These are phyloP conservation scores for Aureobasidium pullulans DNA, from an alignment of 2,329 filamentous ascomycete genomes.

Conservation along the genomic window DNA sequence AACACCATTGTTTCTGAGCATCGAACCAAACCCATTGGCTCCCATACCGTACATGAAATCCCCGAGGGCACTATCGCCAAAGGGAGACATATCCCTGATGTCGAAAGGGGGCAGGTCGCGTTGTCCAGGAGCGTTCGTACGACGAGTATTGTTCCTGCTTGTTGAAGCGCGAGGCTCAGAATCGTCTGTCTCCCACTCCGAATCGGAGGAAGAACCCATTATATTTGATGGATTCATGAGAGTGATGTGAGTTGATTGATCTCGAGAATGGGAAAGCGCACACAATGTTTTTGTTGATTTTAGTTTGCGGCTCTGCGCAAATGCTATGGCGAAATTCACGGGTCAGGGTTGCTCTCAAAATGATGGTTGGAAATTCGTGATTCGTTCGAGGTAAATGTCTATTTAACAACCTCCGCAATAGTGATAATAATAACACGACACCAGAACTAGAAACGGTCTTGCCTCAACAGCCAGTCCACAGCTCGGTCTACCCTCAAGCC, in stretches of 20 bases:
- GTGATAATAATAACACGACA: slow-evolving; percentile 2
- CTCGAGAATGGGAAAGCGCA: too few relatives aligned
- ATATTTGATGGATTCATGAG: background rate
- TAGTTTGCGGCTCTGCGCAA: too few relatives aligned
- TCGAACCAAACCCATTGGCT: background rate
- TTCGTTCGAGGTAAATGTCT: background rate
- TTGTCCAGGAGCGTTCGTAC: too few relatives aligned
- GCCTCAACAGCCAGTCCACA: slow-evolving; percentile 46
- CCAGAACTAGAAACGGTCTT: slow-evolving; percentile 17
- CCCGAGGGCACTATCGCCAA: background rate
- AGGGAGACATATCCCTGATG: background rate
- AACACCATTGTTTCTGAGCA: background rate
- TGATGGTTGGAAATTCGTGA: background rate
- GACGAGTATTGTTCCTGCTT: background rate
- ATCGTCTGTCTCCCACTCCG: background rate
- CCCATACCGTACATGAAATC: background rate
- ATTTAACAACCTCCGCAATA: background rate
- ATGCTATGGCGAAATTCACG: too few relatives aligned
- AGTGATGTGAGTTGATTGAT: background rate
- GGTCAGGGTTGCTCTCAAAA: too few relatives aligned
- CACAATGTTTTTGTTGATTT: too few relatives aligned
- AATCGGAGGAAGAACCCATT: background rate
- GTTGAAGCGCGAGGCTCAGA: background rate
- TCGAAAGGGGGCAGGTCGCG: too few relatives aligned
- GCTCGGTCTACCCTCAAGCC: slow-evolving; percentile 52